Evolutionary conservation across 768 basidiomycete genomes (phyloP).

Genomic region (Boletus edulis): DNA sequence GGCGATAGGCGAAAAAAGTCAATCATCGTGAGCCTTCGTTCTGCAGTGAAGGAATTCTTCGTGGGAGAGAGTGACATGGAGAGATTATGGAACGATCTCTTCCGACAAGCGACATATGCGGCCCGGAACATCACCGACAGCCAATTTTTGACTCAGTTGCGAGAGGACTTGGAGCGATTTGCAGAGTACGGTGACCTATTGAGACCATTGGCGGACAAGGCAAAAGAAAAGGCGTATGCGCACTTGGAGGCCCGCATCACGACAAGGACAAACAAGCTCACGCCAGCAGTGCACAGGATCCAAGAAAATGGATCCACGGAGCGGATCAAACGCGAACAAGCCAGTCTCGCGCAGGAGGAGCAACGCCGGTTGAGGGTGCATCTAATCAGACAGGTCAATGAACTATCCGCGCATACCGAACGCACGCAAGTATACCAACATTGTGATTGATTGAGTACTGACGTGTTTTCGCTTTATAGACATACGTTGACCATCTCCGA

Average conservation of each 20-base stretch:
- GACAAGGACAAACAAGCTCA: slow-evolving; percentile 9
- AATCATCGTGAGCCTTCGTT: background rate
- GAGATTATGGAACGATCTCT: background rate
- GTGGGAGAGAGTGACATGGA: background rate
- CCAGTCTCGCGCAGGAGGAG: slow-evolving; percentile 6
- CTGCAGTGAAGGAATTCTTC: background rate
- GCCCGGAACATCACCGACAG: background rate
- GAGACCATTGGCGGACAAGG: background rate
- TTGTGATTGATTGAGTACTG: background rate
- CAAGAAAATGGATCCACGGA: background rate
- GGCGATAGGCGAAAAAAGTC: no score
- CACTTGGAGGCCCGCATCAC: background rate
- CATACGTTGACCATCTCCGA: slow-evolving; percentile 12
- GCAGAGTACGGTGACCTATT: background rate
- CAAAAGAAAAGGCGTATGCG: background rate
- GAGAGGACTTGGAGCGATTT: background rate
- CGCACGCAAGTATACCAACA: background rate
- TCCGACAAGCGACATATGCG: background rate
- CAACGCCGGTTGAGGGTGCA: slow-evolving; percentile 6
- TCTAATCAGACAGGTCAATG: slow-evolving; percentile 21
- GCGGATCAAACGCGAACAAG: background rate
- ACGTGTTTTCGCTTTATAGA: background rate
- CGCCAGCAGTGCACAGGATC: slow-evolving; percentile 5
- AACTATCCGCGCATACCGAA: background rate
- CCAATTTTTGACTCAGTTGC: background rate